Evolutionary conservation across 805 yeast genomes (phyloP), one percentile per base, ranked within the genome.

Genomic region (Candida coleopterorum): DNA sequence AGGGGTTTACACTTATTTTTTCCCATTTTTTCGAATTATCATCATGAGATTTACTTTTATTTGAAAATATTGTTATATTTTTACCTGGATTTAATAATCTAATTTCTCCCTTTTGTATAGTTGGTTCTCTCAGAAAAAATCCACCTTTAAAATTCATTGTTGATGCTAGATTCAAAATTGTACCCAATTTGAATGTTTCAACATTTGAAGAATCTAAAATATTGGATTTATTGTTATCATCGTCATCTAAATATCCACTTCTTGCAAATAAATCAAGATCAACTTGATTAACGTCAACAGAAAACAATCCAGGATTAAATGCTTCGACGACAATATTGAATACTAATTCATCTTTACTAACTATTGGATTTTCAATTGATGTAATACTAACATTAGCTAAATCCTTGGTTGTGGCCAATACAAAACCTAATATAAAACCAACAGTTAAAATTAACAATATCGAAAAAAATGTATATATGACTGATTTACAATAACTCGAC

Each of bases 251-350:
- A 47, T 70, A 74, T 6, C 77, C 70, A 32, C 85, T 75, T 48
- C 79, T 80, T 2, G 90, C 97, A 65, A 90, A 90, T 2, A 90
- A 68, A 55, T 90, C 97, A 28, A 90, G 58, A 46, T 85, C 90
- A 8, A 81, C 80, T 10, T 77, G 75, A 28, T 68, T 64, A 2
- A 89, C 68, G 2, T 66, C 62, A 4, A 88, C 76, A 2, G 83
- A 70, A 45, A 88, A 68, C 59, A 89, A 74, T 0, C 97, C 96
- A 0, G 96, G 96, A 55, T 90, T 90, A 48, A 81, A 76, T 0
- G 94, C 95, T 41, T 78, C 82, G 16, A 87, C 75, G 2, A 76
- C 74, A 48, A 90, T 62, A 53, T 82, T 85, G 62, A 90, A 87
- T 1, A 88, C 74, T 32, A 90, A 63, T 53, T 87, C 97, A 50